Conservation (phyloP, 257 asterid species). For the Fraxinus americana region DNA sequence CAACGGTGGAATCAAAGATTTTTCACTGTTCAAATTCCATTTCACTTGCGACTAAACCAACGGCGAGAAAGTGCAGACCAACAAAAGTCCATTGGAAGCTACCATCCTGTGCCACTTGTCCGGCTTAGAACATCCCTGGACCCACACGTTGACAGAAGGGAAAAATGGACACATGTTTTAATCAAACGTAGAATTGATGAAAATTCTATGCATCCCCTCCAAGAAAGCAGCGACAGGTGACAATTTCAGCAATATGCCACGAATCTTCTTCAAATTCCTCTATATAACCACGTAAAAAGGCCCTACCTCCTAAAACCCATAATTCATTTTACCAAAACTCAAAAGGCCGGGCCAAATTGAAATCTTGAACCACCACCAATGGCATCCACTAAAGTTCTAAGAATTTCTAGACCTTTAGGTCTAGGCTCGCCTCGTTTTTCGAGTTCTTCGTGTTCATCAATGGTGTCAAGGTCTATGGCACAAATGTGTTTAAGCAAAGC, state of each 20-base stretch:
- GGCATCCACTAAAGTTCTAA: constrained; percentile 54
- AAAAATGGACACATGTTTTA: constrained; percentile 11
- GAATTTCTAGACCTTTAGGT: constrained; percentile 40
- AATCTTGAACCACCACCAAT: constrained; percentile 25
- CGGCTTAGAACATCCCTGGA: constrained; percentile 29
- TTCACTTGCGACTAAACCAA: constrained; percentile 36
- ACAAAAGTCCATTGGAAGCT: constrained; percentile 22
- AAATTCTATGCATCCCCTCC: constrained; percentile 25
- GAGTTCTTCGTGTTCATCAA: constrained; percentile 10
- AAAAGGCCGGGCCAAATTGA: neutral
- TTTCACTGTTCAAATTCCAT: constrained; percentile 28
- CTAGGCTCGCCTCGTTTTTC: constrained; percentile 9
- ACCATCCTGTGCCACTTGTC: constrained; percentile 25
- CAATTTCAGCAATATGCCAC: constrained; percentile 49
- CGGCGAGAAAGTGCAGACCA: constrained; percentile 33
- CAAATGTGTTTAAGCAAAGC: constrained; percentile 34
- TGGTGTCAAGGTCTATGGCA: constrained; percentile 20
- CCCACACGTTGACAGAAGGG: constrained; percentile 32
- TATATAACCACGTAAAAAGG: constrained; percentile 28
- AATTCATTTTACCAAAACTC: neutral
- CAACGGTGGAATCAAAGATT: neutral
- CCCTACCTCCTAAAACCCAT: constrained; percentile 13
- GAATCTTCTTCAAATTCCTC: constrained; percentile 54
- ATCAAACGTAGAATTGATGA: constrained; percentile 5
- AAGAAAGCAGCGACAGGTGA: constrained; percentile 42